Percentiles rank a stretch among this genome's conserved stretches.
These are phyloP conservation scores for Phytophthora tubulina DNA, from an alignment of 352 stramenopile genomes.

Conservation along the genomic window DNA sequence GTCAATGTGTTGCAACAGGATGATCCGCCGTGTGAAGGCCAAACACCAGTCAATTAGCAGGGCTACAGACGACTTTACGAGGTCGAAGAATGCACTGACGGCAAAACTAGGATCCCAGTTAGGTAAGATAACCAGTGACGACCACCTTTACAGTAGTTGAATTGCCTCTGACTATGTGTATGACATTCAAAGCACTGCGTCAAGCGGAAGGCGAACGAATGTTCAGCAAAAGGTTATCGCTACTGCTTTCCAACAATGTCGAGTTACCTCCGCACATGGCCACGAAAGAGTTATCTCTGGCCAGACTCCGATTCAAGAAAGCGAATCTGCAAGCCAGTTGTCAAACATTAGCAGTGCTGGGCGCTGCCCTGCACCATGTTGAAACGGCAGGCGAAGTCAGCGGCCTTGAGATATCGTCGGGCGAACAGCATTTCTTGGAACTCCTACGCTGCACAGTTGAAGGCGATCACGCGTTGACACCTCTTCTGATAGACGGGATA, in stretches of 20 bases:
- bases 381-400: slow-evolving; percentile 54
- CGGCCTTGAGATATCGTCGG: slow-evolving; percentile 54
- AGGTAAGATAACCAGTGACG: slow-evolving; percentile 8
- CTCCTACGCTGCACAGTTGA: slow-evolving; percentile 78
- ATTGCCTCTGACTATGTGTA: not conserved
- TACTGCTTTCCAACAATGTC: slow-evolving; percentile 64
- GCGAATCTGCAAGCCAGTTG: slow-evolving; percentile 67
- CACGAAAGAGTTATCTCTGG: slow-evolving; percentile 65
- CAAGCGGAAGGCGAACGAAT: slow-evolving; percentile 74
- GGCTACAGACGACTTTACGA: slow-evolving; percentile 59
- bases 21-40: slow-evolving; percentile 64
- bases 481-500: slow-evolving; percentile 65
- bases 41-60: slow-evolving; percentile 57
- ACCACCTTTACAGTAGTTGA: not conserved
- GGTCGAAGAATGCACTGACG: slow-evolving; percentile 45
- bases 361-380: slow-evolving; percentile 56
- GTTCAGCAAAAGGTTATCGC: slow-evolving; percentile 60
- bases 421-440: slow-evolving; percentile 75
- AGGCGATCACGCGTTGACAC: slow-evolving; percentile 69
- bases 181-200: slow-evolving; percentile 57
- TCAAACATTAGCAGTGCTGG: slow-evolving; percentile 64
- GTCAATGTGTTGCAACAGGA: slow-evolving; percentile 38
- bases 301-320: slow-evolving; percentile 67
- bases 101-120: slow-evolving; percentile 68
- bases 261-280: slow-evolving; percentile 64